Evolutionary conservation across 495 filamentous ascomycete genomes (phyloP), one percentile per base, ranked within the genome.

Genomic region (Peziza echinospora): DNA sequence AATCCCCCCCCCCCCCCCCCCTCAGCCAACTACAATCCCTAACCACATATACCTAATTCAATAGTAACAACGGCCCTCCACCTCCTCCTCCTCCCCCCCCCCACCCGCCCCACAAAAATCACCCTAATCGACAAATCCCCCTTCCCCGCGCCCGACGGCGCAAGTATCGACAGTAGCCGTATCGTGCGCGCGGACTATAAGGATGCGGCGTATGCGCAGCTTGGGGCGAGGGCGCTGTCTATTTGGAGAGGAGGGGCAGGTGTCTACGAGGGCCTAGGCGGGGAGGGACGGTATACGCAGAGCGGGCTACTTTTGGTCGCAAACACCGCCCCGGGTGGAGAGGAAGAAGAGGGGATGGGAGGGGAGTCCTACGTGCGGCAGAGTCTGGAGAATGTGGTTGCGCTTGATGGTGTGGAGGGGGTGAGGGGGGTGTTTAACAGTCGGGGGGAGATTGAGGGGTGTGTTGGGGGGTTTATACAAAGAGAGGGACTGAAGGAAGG

Each of bases 131-230:
- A 86, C 61, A 71, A 71, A 1, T 50, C 64, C 46, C 66, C 71
- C n/a, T 80, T 82, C 60, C 78, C 78, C 22, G 70, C 78, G 49
- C 73, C 72, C 3, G 72, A 85, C 53, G 73, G 75, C 47, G 71
- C 80, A 23, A 80, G 75, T 44, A 71, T 82, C 53, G 83, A 87
- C 65, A 71, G 68, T 34, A 82, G 78, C 17, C 77, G 81, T 44
- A 82, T 86, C 54, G 69, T 94, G 48, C 71, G 86, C 22, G 66
- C 84, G 28, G 85, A 93, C 65, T 93, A 93, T 59, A 69, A 75
- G 2, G 70, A 82, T 58, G 63, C 71, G 2, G 71, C 70, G 2
- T 93, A 94, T 60, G 68, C 80, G 9, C 60, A 64, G 7, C 75
- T 94, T 41, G 80, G 73, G 5, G 63, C 71, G 0, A 60, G 68